Percentiles rank a stretch among this genome's conserved stretches.
These are phyloP conservation scores for Nyctanthes arbortristis DNA, from an alignment of 257 asterid species.

Conservation along the genomic window DNA sequence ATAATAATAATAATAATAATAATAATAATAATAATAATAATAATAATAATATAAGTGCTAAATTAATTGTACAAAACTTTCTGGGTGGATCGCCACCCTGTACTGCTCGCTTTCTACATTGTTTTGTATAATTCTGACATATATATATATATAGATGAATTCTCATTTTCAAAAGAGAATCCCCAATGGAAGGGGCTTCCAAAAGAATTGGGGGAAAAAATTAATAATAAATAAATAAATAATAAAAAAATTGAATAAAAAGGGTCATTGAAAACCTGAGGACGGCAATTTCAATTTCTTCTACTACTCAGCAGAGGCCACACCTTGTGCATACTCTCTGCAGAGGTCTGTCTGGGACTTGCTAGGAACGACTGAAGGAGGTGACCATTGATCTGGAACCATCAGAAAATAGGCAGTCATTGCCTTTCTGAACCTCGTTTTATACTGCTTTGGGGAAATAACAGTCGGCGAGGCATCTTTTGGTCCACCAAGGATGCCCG, in stretches of 20 bases:
- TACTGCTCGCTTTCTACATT: constrained; percentile 17
- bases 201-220: constrained; percentile 61
- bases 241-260: constrained; percentile 22
- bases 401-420: constrained; percentile 87
- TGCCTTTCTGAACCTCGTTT: constrained; percentile 92
- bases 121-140: constrained; percentile 23
- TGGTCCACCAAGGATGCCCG: constrained; percentile 96
- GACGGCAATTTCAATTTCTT: constrained; percentile 32
- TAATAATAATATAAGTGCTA: not conserved
- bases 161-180: constrained; percentile 27
- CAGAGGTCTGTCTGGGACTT: constrained; percentile 58
- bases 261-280: constrained; percentile 31
- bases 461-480: constrained; percentile 86
- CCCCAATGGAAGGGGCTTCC: constrained; percentile 34
- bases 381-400: constrained; percentile 99
- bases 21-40: too few species aligned
- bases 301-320: constrained; percentile 28
- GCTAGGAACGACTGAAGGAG: constrained; percentile 54
- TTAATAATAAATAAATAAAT: too few species aligned
- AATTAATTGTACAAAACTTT: not conserved
- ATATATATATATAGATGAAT: constrained; percentile 33
- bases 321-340: constrained; percentile 38
- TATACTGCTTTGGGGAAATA: constrained; percentile 92
- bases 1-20: too few species aligned
- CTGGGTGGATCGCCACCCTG: not conserved